A percentile compares a stretch with the other conserved stretches of the same genome.
Evolutionary conservation across 2,329 filamentous ascomycete genomes (phyloP).

Genomic region (Bipolaris gigantea): DNA sequence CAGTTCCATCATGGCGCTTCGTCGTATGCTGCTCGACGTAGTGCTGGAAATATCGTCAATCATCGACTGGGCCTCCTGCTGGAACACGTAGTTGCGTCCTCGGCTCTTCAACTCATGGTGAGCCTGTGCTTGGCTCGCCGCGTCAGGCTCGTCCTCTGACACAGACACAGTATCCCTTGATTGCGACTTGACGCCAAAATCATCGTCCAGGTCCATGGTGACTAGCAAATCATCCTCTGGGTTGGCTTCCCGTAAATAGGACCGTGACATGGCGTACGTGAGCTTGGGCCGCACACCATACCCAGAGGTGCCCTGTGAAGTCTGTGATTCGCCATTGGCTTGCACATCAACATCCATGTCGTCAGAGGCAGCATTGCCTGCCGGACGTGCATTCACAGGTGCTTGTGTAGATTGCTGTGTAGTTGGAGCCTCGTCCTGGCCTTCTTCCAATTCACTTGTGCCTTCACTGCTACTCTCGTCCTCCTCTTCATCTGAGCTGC

Average conservation of each 20-base stretch:
- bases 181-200: slow-evolving; percentile 21
- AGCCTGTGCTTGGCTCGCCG: slow-evolving; percentile 52
- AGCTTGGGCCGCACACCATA: slow-evolving; percentile 46
- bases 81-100: slow-evolving; percentile 60
- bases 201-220: slow-evolving; percentile 38
- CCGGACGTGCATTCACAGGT: background rate
- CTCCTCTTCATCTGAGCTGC: slow-evolving; percentile 29
- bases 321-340: slow-evolving; percentile 27
- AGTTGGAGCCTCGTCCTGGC: background rate
- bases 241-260: slow-evolving; percentile 59
- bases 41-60: slow-evolving; percentile 61
- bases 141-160: slow-evolving; percentile 50
- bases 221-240: slow-evolving; percentile 46
- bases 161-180: slow-evolving; percentile 19
- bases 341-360: slow-evolving; percentile 28
- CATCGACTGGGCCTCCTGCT: slow-evolving; percentile 57
- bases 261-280: slow-evolving; percentile 63
- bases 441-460: slow-evolving; percentile 14
- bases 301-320: slow-evolving; percentile 27
- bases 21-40: slow-evolving; percentile 47
- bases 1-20: slow-evolving; percentile 60
- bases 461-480: slow-evolving; percentile 33
- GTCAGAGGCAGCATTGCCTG: slow-evolving; percentile 3
- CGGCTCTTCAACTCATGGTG: slow-evolving; percentile 64
- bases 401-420: background rate